These are phyloP conservation scores for Chrysopogon serrulatus DNA, from an alignment of 176 grass and related monocot genomes.

Conservation along the genomic window DNA sequence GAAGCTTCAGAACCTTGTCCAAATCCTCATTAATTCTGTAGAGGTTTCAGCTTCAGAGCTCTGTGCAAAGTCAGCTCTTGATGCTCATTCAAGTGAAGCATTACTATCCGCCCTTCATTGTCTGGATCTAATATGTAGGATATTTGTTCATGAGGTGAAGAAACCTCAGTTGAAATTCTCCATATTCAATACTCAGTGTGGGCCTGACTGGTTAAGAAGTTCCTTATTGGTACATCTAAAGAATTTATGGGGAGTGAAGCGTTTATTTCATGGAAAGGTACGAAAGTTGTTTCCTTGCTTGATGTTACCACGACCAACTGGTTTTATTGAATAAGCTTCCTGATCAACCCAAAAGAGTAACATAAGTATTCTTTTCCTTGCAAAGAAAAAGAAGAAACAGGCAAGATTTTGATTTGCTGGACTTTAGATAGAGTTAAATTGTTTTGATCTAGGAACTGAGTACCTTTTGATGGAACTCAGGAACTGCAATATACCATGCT, in stretches of 20 bases:
- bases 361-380: constrained; percentile 1
- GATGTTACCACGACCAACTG: neutral
- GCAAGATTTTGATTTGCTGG: neutral
- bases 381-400: neutral
- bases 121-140: constrained; percentile 54
- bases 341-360: constrained; percentile 13
- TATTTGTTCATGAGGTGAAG: constrained; percentile 56
- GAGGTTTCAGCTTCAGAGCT: constrained; percentile 63
- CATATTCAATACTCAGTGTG: constrained; percentile 5
- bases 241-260: constrained; percentile 56
- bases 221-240: constrained; percentile 53
- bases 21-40: constrained; percentile 53
- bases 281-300: neutral
- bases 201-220: constrained; percentile 33
- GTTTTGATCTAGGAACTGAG: neutral
- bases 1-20: constrained; percentile 59
- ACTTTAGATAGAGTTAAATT: neutral
- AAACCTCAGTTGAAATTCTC: constrained; percentile 43
- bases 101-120: constrained; percentile 57
- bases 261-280: constrained; percentile 49
- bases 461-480: neutral
- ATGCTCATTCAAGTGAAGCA: constrained; percentile 58
- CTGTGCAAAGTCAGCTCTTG: constrained; percentile 35
- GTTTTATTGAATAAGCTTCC: constrained; percentile 13
- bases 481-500: neutral